Percentiles rank a stretch among this genome's conserved stretches.
Evolutionary conservation across 2,329 filamentous ascomycete species (phyloP).

Genomic region (Fusarium fracticaudum): DNA sequence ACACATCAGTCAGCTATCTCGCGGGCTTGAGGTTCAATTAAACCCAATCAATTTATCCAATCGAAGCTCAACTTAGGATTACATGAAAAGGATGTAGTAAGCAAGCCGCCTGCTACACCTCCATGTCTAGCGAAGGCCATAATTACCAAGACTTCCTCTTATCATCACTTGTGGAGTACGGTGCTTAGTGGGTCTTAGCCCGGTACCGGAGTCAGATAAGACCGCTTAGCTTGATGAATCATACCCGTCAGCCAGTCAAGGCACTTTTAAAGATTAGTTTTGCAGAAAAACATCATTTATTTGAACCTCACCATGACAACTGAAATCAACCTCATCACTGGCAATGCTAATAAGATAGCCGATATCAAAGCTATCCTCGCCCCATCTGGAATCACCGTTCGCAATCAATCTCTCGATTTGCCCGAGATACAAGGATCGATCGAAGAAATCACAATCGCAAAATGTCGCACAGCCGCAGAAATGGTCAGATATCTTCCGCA

Average conservation of each 20-base stretch:
- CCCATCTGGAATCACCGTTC: neutral
- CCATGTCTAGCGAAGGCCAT: no score
- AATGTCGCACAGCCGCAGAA: neutral
- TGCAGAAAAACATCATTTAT: fast-evolving
- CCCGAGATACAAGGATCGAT: neutral
- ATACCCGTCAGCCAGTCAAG: neutral
- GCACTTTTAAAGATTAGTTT: fast-evolving
- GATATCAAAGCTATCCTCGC: neutral
- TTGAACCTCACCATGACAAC: neutral
- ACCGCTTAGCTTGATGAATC: neutral
- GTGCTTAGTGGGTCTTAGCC: neutral
- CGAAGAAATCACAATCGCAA: neutral
- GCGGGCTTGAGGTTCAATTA: no score
- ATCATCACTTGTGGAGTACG: neutral
- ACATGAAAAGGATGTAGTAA: no score
- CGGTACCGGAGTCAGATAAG: neutral
- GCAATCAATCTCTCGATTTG: neutral
- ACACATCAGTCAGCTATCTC: no score
- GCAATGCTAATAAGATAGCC: neutral
- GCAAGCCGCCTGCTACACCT: no score
- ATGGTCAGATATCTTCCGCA: neutral
- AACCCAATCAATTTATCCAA: no score
- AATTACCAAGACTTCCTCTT: neutral
- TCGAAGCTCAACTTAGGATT: no score
- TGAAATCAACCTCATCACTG: neutral